Evolutionary conservation across 2,329 filamentous ascomycete genomes (phyloP).

Genomic region (Sclerotinia minor): DNA sequence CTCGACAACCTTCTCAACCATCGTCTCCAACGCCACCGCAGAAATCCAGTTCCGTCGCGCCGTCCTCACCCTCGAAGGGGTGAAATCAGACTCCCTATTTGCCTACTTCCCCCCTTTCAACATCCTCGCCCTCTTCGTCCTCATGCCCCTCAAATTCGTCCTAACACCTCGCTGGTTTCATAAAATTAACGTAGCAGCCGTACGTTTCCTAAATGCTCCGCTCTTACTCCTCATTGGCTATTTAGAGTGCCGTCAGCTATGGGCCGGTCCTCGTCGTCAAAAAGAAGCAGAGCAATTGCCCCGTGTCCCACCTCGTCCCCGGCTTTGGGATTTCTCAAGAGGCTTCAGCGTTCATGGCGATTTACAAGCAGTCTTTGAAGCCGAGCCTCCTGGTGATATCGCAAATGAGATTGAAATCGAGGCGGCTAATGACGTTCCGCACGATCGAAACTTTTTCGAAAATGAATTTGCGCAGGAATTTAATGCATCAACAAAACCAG

Average conservation of each 20-base stretch:
- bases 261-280: conserved; percentile 45
- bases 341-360: conserved; percentile 40
- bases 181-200: conserved; percentile 79
- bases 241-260: conserved; percentile 69
- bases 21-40: conserved; percentile 73
- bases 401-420: conserved; percentile 34
- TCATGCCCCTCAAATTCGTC: conserved; percentile 77
- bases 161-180: conserved; percentile 84
- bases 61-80: conserved; percentile 80
- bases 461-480: conserved; percentile 31
- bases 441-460: conserved; percentile 27
- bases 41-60: conserved; percentile 82
- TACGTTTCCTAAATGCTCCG: conserved; percentile 73
- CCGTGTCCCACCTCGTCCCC: conserved; percentile 27
- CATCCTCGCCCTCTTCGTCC: conserved; percentile 69
- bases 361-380: conserved; percentile 41
- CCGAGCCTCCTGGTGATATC: conserved; percentile 35
- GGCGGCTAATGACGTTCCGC: neutral
- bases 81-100: conserved; percentile 76
- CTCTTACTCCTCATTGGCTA: conserved; percentile 70
- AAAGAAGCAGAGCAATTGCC: conserved; percentile 35
- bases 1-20: conserved; percentile 78
- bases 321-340: conserved; percentile 37
- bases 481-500: neutral
- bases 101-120: conserved; percentile 73